Evolutionary conservation across 306 rosid genomes (phyloP).

Genomic region (Arachis stenosperma): DNA sequence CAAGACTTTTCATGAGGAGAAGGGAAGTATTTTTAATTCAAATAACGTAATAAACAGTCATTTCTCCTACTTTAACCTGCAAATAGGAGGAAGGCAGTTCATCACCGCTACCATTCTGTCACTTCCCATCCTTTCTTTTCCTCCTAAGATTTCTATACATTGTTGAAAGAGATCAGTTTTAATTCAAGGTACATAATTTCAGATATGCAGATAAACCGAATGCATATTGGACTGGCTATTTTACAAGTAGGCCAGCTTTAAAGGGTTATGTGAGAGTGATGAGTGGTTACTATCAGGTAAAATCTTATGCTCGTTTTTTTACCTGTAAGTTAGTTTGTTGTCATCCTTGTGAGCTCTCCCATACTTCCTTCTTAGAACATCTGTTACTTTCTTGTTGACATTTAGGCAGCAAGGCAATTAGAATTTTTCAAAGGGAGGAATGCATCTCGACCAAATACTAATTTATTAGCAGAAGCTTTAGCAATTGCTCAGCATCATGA

Average conservation of each 20-base stretch:
- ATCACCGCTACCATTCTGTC: slow-evolving; percentile 9
- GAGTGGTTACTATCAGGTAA: slow-evolving; percentile 80
- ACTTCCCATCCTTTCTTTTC: slow-evolving; percentile 16
- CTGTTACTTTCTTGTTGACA: slow-evolving; percentile 33
- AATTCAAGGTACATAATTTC: slow-evolving; percentile 41
- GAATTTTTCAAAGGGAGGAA: slow-evolving; percentile 70
- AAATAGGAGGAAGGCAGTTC: slow-evolving; percentile 21
- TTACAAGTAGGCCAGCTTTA: slow-evolving; percentile 83
- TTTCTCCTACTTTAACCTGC: slow-evolving; percentile 16
- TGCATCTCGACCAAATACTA: slow-evolving; percentile 64
- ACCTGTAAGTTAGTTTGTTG: slow-evolving; percentile 23
- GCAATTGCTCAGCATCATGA: slow-evolving; percentile 93
- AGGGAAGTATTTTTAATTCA: slow-evolving; percentile 9
- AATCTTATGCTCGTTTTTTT: slow-evolving; percentile 19
- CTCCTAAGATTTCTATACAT: slow-evolving; percentile 19
- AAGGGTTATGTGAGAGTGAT: slow-evolving; percentile 75
- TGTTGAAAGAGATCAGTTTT: slow-evolving; percentile 38
- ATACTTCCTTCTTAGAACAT: slow-evolving; percentile 23
- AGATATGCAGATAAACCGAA: slow-evolving; percentile 82
- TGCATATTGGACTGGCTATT: slow-evolving; percentile 97
- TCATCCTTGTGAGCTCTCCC: slow-evolving; percentile 32
- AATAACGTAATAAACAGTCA: not conserved
- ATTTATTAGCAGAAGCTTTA: slow-evolving; percentile 79
- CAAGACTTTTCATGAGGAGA: not conserved
- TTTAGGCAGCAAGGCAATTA: slow-evolving; percentile 84